phyloP scores from a whole-genome alignment of 1,284 basidiomycete species.

The Moesziomyces sp. region DNA sequence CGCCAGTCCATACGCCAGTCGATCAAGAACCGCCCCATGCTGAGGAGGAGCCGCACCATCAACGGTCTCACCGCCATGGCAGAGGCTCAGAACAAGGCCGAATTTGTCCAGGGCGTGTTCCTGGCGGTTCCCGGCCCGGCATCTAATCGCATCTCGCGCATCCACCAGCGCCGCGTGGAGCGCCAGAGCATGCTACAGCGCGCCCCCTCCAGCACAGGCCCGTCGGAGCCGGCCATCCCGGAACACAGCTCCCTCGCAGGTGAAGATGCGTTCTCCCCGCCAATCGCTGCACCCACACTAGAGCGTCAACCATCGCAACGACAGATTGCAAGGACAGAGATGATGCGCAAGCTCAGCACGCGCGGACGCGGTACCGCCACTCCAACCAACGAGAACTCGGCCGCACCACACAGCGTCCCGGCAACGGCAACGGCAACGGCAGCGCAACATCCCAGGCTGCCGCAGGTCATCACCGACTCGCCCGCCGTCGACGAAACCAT shows the following conservation, averaged over 20 bases:
- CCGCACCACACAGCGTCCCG: neutral
- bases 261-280: neutral
- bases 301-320: slow-evolving; percentile 47
- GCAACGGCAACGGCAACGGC: no score
- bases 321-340: slow-evolving; percentile 53
- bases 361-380: slow-evolving; percentile 28
- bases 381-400: slow-evolving; percentile 2
- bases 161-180: slow-evolving; percentile 36
- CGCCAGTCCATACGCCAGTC: slow-evolving; percentile 38
- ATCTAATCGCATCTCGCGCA: slow-evolving; percentile 45
- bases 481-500: slow-evolving; percentile 44
- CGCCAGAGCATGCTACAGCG: slow-evolving; percentile 36
- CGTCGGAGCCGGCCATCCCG: slow-evolving; percentile 10
- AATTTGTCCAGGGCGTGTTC: slow-evolving; percentile 49
- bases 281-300: slow-evolving; percentile 15
- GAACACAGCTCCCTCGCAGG: neutral
- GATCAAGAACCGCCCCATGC: slow-evolving; percentile 26
- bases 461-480: slow-evolving; percentile 29
- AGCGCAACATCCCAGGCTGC: slow-evolving; percentile 11
- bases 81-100: slow-evolving; percentile 53
- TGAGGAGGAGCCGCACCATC: slow-evolving; percentile 52
- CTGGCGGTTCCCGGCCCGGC: slow-evolving; percentile 46
- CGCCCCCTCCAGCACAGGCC: neutral
- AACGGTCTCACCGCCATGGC: slow-evolving; percentile 58
- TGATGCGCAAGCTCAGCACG: slow-evolving; percentile 58